Base-by-base conservation (phyloP, 2,329 filamentous ascomycete genomes). In the Torrubiellomyces zombiae region DNA sequence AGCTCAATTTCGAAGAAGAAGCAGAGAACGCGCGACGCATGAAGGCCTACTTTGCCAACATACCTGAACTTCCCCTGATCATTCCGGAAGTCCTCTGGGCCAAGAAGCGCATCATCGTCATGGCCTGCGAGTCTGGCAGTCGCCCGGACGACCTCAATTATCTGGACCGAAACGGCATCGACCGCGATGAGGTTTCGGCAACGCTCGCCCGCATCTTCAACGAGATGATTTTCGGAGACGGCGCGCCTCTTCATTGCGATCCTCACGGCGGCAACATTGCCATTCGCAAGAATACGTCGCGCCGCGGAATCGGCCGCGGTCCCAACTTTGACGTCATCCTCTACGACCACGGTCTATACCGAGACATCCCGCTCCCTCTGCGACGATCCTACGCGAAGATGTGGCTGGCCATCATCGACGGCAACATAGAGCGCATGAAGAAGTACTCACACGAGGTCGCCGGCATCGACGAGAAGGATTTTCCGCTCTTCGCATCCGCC, bases 221-320 rank as follows among this genome's bases (percentile, higher is more conserved):
- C 58, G 85, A 95, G 48, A 98, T 98, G 89, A 94, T 98, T 38
- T 98, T 98, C 37, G 85, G 86, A 24, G 68, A 75, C 26, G 67
- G 75, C 30, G 86, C 86, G 0, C 83, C 89, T 0, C 57, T 98
- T 19, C 89, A 98, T 55, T 98, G 89, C 53, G 89, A 98, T 45
- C 89, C 89, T 0, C 89, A 98, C 44, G 89, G 85, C 23, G 89
- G 89, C 22, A 98, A 98, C 44, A 77, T 98, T 28, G 85, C 89
- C 13, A 82, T 98, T 32, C 74, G 85, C 20, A 73, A 80, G 47
- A 89, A 86, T 42, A 48, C 62, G 6, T 53, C 48, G 10, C 60
- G 67, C 18, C 56, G 63, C 19, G 57, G 59, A 30, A 63, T 53
- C 4, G 45, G 51, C 9, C 40, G 56, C 21, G 51, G 58, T 4